Conservation (phyloP, 176 grass and related monocot species). For the Otatea glauca region DNA sequence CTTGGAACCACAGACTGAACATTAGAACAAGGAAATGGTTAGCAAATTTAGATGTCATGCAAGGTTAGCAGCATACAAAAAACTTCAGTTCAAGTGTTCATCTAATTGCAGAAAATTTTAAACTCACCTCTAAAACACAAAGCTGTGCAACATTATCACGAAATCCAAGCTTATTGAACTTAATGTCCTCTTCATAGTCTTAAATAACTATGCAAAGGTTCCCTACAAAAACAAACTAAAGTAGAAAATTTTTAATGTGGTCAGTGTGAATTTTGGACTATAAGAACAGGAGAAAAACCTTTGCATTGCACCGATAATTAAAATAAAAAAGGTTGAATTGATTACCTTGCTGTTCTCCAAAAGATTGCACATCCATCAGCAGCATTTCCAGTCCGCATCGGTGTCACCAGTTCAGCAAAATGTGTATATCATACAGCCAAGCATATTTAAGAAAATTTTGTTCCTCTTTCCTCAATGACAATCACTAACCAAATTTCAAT, state of each 20-base stretch:
- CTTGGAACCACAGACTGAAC: slow-evolving; percentile 55
- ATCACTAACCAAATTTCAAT: slow-evolving; percentile 9
- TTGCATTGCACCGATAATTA: slow-evolving; percentile 5
- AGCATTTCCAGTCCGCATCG: slow-evolving; percentile 90
- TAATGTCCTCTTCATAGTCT: slow-evolving; percentile 68
- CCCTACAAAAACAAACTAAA: not conserved
- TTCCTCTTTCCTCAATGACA: slow-evolving; percentile 27
- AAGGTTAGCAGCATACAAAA: slow-evolving; percentile 27
- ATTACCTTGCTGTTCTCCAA: slow-evolving; percentile 81
- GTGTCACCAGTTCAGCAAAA: slow-evolving; percentile 45
- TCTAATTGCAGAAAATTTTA: slow-evolving; percentile 23
- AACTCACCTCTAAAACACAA: slow-evolving; percentile 89
- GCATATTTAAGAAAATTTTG: slow-evolving; percentile 30
- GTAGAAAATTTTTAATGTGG: slow-evolving; percentile 1
- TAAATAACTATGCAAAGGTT: slow-evolving; percentile 14
- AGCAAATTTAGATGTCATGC: slow-evolving; percentile 33
- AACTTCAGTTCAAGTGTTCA: slow-evolving; percentile 33
- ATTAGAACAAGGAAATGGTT: slow-evolving; percentile 40
- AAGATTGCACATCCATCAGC: slow-evolving; percentile 93
- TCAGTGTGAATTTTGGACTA: not conserved
- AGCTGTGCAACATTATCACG: slow-evolving; percentile 95
- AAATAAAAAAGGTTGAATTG: slow-evolving; percentile 11
- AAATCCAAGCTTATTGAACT: slow-evolving; percentile 85
- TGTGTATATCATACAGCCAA: slow-evolving; percentile 28
- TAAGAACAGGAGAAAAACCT: slow-evolving; percentile 13